Evolutionary conservation across 805 yeast species (phyloP), one percentile per base, ranked within the genome.

Genomic region (Pachysolen tannophilus): DNA sequence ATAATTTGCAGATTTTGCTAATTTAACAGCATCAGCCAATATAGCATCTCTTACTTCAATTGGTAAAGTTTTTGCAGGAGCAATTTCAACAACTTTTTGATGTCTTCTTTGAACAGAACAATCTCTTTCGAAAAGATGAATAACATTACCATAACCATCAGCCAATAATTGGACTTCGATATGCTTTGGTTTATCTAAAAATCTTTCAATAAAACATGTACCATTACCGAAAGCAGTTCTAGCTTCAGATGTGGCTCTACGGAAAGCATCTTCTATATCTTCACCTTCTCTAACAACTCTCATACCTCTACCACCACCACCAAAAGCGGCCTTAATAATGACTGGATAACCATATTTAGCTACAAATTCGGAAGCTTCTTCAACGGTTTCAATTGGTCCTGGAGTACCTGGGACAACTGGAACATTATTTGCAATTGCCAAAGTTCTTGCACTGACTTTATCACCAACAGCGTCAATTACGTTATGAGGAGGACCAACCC

Each of bases 281-380:
- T 92, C 98, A 50, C 96, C 97, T 61, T 90, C 96, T 53, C 94
- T 72, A 30, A 90, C 98, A 34, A 90, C 98, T 67, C 98, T 80
- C 97, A 90, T 92, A 74, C 98, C 98, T 65, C 97, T 79, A 56
- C 98, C 98, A 71, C 98, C 98, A 65, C 98, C 98, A 59, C 98
- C 98, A 55, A 83, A 92, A 26, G 98, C 98, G 31, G 98, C 98
- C 65, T 90, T 90, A 64, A 90, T 87, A 62, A 90, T 90, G 32
- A 92, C 97, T 7, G 98, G 98, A 64, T 60, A 88, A 21, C 98
- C 98, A 60, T 90, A 72, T 62, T 86, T 54, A 30, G 64, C 73
- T 25, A 88, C 97, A 54, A 90, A 90, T 7, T 58, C 78, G 44
- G 63, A 50, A 23, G 97, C 97, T 51, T 90, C 86, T 38, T 69